Evolutionary conservation across 169 alveolate species (phyloP).

Genomic region (Eimeria falciformis): DNA sequence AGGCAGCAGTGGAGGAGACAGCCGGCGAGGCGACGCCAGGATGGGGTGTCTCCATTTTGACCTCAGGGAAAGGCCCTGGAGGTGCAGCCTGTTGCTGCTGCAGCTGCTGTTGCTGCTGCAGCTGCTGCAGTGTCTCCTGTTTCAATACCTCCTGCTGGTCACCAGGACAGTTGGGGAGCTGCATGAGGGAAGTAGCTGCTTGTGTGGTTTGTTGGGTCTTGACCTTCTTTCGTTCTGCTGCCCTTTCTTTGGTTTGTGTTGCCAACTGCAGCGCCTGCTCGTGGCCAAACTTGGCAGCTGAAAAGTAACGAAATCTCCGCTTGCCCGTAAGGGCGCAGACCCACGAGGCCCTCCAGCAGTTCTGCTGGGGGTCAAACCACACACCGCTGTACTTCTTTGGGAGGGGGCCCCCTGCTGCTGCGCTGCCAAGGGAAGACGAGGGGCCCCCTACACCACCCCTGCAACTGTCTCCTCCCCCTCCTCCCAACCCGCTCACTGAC

Average conservation of each 20-base stretch:
- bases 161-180: not conserved
- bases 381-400: slow-evolving; percentile 64
- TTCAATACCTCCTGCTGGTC: slow-evolving; percentile 10
- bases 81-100: not conserved
- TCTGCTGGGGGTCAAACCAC: slow-evolving; percentile 75
- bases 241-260: slow-evolving; percentile 52
- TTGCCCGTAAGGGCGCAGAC: slow-evolving; percentile 69
- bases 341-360: slow-evolving; percentile 78
- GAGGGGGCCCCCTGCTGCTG: slow-evolving; percentile 1
- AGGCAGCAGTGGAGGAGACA: not conserved
- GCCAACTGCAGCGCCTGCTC: slow-evolving; percentile 54
- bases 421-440: not conserved
- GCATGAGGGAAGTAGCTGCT: not conserved
- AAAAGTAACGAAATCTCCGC: slow-evolving; percentile 62
- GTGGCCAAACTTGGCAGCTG: slow-evolving; percentile 70
- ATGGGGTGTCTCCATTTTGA: too few species aligned
- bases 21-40: too few species aligned
- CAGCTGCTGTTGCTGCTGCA: slow-evolving; percentile 23
- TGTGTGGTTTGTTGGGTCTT: not conserved
- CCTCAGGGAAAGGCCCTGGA: not conserved
- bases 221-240: slow-evolving; percentile 54
- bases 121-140: slow-evolving; percentile 6
- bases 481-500: not conserved
- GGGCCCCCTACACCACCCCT: not conserved
- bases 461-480: not conserved